phyloP scores from a whole-genome alignment of 1,284 basidiomycete genomes.

The Heterobasidion irregulare region DNA sequence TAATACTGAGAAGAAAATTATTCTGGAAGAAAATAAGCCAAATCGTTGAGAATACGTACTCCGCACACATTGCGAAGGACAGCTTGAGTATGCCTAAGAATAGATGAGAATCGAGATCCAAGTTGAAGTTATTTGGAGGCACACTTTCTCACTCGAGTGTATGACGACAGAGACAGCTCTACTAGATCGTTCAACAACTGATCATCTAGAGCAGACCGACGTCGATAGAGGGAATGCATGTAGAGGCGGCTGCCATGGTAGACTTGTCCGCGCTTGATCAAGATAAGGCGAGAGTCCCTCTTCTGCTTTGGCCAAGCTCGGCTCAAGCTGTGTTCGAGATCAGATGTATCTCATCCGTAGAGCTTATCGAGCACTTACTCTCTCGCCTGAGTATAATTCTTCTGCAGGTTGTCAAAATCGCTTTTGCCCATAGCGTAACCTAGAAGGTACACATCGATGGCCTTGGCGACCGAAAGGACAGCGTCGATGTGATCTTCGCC shows the following conservation, averaged over 20 bases:
- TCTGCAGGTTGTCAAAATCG: constrained; percentile 56
- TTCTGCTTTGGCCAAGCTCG: constrained; percentile 69
- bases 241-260: constrained; percentile 69
- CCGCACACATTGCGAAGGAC: constrained; percentile 62
- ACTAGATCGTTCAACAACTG: constrained; percentile 70
- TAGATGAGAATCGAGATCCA: constrained; percentile 3
- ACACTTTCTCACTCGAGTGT: constrained; percentile 71
- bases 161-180: constrained; percentile 82
- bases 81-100: constrained; percentile 60
- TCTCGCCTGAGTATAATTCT: constrained; percentile 57
- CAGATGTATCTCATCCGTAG: not conserved
- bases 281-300: constrained; percentile 67
- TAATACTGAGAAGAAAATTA: constrained; percentile 47
- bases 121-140: constrained; percentile 6
- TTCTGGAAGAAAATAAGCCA: constrained; percentile 3
- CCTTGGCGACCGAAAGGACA: constrained; percentile 60
- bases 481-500: constrained; percentile 93
- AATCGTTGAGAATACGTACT: constrained; percentile 29
- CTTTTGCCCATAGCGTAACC: constrained; percentile 61
- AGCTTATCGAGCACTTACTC: constrained; percentile 43
- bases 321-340: constrained; percentile 38
- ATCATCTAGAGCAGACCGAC: constrained; percentile 77
- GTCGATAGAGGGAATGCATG: constrained; percentile 76
- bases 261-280: constrained; percentile 74
- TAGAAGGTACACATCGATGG: constrained; percentile 69